Conservation (phyloP, 352 stramenopile species). For the Globisporangium solare region DNA sequence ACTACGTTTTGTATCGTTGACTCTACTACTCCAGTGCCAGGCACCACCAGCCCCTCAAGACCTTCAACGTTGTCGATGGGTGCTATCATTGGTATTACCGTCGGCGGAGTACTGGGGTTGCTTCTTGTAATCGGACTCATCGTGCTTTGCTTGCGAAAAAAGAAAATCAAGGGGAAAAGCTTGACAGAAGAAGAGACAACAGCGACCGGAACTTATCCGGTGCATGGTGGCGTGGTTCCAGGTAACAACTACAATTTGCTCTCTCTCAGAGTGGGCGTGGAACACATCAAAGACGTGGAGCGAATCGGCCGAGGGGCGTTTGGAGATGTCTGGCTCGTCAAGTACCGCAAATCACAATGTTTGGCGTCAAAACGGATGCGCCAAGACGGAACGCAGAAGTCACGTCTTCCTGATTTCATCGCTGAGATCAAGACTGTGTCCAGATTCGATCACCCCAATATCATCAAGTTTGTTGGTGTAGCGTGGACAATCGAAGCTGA, state of each 20-base stretch:
- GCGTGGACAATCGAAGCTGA: slow-evolving; percentile 13
- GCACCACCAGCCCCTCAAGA: too few relatives aligned
- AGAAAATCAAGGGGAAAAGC: not conserved
- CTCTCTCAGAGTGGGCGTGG: slow-evolving; percentile 19
- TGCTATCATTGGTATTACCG: too few relatives aligned
- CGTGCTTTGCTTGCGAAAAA: slow-evolving; percentile 16
- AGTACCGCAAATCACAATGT: slow-evolving; percentile 1
- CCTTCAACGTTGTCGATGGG: too few relatives aligned
- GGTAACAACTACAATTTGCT: slow-evolving; percentile 31
- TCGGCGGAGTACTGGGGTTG: too few relatives aligned
- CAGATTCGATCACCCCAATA: not conserved
- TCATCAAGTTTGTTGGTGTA: slow-evolving; percentile 2
- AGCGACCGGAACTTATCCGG: slow-evolving; percentile 4
- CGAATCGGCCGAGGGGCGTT: slow-evolving; percentile 3
- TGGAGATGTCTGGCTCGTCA: slow-evolving; percentile 11
- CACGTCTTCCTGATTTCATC: not conserved
- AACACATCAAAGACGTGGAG: slow-evolving; percentile 10
- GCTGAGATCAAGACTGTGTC: not conserved
- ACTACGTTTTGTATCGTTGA: too few relatives aligned
- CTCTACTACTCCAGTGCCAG: too few relatives aligned
- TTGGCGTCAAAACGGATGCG: not conserved
- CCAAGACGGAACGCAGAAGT: not conserved
- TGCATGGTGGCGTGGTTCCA: slow-evolving; percentile 9
- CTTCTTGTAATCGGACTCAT: too few relatives aligned
- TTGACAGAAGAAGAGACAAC: not conserved